Percentiles rank a stretch among this genome's conserved stretches.
Conservation (phyloP, 2,329 filamentous ascomycete species). For the Beauveria brongniartii region DNA sequence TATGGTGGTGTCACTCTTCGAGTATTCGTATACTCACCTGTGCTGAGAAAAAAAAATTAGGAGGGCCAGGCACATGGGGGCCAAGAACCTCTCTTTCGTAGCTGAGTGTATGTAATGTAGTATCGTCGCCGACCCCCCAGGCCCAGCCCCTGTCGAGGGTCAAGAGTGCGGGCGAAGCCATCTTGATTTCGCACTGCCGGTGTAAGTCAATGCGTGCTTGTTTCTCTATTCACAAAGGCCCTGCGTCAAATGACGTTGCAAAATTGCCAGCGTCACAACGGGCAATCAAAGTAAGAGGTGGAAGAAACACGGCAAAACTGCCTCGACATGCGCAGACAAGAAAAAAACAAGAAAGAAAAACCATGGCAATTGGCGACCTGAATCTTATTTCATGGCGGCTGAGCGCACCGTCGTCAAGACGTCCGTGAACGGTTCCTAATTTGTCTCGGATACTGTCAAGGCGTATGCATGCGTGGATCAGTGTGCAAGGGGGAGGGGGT, state of each 20-base stretch:
- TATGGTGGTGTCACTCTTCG: too few relatives aligned
- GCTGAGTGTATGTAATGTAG: too few relatives aligned
- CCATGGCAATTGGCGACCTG: not conserved
- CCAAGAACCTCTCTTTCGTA: too few relatives aligned
- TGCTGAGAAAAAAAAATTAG: too few relatives aligned
- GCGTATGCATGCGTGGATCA: not conserved
- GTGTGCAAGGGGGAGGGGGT: not conserved
- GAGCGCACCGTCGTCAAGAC: slow-evolving; percentile 2
- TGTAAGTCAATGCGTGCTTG: not conserved
- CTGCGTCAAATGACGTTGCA: not conserved
- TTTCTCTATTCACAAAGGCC: not conserved
- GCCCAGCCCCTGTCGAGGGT: not conserved
- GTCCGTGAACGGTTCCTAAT: slow-evolving; percentile 7
- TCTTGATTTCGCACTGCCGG: not conserved
- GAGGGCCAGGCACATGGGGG: too few relatives aligned
- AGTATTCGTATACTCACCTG: too few relatives aligned
- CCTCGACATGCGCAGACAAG: not conserved
- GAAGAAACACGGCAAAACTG: not conserved
- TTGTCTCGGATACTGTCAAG: slow-evolving; percentile 7
- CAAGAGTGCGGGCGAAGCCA: not conserved
- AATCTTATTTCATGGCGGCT: slow-evolving; percentile 4
- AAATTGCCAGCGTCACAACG: not conserved
- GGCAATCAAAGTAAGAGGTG: not conserved
- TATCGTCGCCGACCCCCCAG: too few relatives aligned
- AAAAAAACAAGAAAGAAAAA: too few relatives aligned